Conservation (phyloP, 345 rosid species). For the Populus simonii region DNA sequence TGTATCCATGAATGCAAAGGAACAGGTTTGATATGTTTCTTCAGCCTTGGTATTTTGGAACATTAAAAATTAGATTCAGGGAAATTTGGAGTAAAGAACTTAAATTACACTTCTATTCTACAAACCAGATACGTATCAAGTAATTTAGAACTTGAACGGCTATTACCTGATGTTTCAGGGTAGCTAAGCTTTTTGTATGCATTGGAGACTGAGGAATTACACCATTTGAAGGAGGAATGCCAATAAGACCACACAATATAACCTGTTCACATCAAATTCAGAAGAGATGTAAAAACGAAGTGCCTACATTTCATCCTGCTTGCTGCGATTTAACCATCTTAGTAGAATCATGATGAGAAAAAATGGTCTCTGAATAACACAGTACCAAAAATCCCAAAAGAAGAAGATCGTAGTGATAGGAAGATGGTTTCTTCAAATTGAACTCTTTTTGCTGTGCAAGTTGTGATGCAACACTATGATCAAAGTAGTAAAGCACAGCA, state of each 20-base stretch:
- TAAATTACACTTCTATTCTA: neutral
- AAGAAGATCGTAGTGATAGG: constrained; percentile 86
- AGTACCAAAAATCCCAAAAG: constrained; percentile 85
- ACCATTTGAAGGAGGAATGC: constrained; percentile 96
- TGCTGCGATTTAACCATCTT: neutral
- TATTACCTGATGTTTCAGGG: constrained; percentile 83
- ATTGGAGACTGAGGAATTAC: constrained; percentile 98
- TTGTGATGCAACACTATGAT: constrained; percentile 92
- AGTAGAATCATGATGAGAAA: neutral
- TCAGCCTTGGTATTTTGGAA: neutral
- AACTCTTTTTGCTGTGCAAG: constrained; percentile 93
- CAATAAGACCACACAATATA: constrained; percentile 83
- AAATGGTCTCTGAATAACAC: neutral
- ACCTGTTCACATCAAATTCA: constrained; percentile 40
- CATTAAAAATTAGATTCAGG: neutral
- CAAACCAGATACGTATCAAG: constrained; percentile 2
- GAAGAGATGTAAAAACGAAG: neutral
- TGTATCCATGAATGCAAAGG: neutral
- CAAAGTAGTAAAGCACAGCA: constrained; percentile 89
- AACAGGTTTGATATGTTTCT: neutral
- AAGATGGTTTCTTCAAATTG: constrained; percentile 80
- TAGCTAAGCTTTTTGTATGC: constrained; percentile 96
- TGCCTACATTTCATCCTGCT: neutral
- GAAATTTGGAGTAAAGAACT: neutral
- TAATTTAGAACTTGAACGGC: constrained; percentile 1